These are phyloP conservation scores for Phaeosphaeria sp. DNA, from an alignment of 2,329 filamentous ascomycete genomes.

Conservation along the genomic window DNA sequence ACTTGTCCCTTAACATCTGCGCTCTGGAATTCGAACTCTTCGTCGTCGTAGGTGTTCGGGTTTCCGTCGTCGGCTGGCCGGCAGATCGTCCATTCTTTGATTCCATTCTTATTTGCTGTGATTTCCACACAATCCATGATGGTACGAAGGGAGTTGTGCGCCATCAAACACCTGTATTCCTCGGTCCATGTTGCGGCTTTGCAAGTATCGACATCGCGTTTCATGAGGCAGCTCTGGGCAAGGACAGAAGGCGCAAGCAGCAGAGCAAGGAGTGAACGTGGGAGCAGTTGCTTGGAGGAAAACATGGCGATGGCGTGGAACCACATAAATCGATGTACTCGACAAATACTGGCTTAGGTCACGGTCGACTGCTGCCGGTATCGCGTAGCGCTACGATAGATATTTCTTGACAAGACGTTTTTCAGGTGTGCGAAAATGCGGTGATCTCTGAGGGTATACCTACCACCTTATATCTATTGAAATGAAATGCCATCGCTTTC, in stretches of 20 bases:
- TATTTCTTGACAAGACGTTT: too few relatives aligned
- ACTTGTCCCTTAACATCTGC: neutral
- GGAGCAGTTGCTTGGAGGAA: neutral
- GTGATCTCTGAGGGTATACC: too few relatives aligned
- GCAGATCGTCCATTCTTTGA: neutral
- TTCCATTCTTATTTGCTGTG: neutral
- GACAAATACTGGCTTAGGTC: neutral
- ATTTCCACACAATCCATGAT: conserved; percentile 2
- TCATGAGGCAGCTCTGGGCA: neutral
- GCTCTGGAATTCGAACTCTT: neutral
- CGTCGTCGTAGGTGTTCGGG: neutral
- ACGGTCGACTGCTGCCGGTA: neutral
- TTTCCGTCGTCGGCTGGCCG: neutral
- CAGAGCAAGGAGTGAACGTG: too few relatives aligned
- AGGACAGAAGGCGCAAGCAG: neutral
- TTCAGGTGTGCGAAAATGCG: too few relatives aligned
- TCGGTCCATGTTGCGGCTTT: neutral
- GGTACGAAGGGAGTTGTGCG: neutral
- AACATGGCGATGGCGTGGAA: neutral
- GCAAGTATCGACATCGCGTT: neutral
- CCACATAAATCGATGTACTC: neutral
- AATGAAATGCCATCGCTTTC: neutral
- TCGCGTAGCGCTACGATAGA: neutral
- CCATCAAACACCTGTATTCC: conserved; percentile 1
- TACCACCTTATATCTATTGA: too few relatives aligned